Evolutionary conservation across 2,329 filamentous ascomycete genomes (phyloP).

Genomic region (Capronia americana): DNA sequence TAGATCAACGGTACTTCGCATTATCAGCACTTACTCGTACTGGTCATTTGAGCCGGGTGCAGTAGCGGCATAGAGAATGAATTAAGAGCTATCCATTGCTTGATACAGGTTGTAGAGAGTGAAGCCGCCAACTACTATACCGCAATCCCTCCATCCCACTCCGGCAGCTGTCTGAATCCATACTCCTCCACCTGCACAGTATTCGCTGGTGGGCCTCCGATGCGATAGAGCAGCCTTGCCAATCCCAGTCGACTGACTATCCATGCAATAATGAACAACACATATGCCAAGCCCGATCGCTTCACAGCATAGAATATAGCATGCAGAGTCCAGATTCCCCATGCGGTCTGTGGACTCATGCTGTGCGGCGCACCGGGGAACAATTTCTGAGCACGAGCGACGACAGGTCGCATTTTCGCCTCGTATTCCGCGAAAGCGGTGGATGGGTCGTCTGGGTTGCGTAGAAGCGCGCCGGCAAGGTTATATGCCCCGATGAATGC

Average conservation of each 20-base stretch:
- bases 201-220: conserved; percentile 38
- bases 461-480: conserved; percentile 29
- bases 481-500: conserved; percentile 31
- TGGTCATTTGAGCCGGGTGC: neutral
- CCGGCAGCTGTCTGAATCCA: conserved; percentile 38
- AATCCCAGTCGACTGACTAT: neutral
- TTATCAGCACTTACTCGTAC: neutral
- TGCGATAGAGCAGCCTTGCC: neutral
- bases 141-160: conserved; percentile 11
- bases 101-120: neutral
- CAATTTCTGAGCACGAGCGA: conserved; percentile 40
- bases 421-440: conserved; percentile 41
- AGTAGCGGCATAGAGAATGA: neutral
- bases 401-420: conserved; percentile 39
- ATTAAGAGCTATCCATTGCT: neutral
- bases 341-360: conserved; percentile 34
- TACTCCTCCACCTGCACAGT: conserved; percentile 41
- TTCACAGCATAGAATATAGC: conserved; percentile 12
- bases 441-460: conserved; percentile 11
- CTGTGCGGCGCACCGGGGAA: conserved; percentile 36
- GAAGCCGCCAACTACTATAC: no score
- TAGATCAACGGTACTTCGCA: neutral
- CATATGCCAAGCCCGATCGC: conserved; percentile 18
- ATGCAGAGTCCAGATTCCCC: conserved; percentile 36
- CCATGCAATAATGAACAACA: conserved; percentile 31